These are phyloP conservation scores for Trichoderma sp. DNA, from an alignment of 2,329 filamentous ascomycete species.

Conservation along the genomic window DNA sequence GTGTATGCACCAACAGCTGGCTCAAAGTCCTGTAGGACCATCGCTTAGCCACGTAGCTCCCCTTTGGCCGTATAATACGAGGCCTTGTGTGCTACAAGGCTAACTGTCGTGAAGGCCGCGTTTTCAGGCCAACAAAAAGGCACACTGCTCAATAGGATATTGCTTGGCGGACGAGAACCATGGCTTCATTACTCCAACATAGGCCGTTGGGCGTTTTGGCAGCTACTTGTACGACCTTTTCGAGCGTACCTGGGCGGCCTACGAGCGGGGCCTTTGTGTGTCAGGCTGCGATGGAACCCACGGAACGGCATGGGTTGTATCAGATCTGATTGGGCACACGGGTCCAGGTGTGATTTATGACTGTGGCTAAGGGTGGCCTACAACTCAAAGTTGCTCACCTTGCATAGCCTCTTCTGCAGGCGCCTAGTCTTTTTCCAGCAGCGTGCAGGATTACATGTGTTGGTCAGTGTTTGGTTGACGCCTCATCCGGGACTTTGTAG, in stretches of 20 bases:
- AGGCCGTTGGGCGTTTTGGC: not conserved
- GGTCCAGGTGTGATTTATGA: not conserved
- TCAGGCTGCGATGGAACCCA: not conserved
- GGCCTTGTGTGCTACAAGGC: not conserved
- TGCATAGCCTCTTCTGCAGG: slow-evolving; percentile 6
- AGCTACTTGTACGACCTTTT: not conserved
- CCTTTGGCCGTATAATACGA: not conserved
- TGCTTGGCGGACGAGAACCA: not conserved
- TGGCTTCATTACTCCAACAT: not conserved
- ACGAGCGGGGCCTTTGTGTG: not conserved
- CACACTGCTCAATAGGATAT: not conserved
- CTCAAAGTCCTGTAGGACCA: not conserved
- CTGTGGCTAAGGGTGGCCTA: not conserved
- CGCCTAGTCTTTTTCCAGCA: not conserved
- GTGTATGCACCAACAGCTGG: not conserved
- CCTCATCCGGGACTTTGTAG: not conserved
- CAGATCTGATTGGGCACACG: not conserved
- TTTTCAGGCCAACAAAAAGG: not conserved
- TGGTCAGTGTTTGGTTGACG: slow-evolving; percentile 9
- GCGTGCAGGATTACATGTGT: slow-evolving; percentile 20
- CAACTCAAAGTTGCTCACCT: not conserved
- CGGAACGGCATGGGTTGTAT: not conserved
- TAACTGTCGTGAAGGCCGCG: not conserved
- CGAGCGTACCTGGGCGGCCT: slow-evolving; percentile 6
- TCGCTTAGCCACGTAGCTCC: not conserved